Evolutionary conservation across 2,329 filamentous ascomycete species (phyloP).

Genomic region (Myrmaecium sp.): DNA sequence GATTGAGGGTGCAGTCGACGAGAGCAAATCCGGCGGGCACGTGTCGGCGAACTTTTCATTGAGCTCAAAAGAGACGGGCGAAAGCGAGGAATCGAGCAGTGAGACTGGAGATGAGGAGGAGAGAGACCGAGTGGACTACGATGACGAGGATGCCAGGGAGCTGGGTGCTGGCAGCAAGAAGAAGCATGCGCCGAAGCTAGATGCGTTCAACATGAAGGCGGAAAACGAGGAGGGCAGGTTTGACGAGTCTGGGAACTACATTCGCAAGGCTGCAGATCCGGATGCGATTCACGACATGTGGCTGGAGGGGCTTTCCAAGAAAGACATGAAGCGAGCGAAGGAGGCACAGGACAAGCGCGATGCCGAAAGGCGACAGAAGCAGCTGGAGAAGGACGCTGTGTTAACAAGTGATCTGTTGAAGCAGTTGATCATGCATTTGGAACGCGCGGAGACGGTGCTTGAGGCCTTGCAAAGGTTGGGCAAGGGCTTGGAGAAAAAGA

Average conservation of each 20-base stretch:
- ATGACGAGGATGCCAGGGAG: constrained; percentile 77
- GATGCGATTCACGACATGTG: constrained; percentile 84
- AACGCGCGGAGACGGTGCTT: constrained; percentile 68
- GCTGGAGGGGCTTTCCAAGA: constrained; percentile 84
- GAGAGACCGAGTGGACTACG: constrained; percentile 47
- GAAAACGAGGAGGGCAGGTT: constrained; percentile 90
- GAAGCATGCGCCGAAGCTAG: constrained; percentile 80
- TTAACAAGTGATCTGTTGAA: constrained; percentile 58
- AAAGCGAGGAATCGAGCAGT: constrained; percentile 36
- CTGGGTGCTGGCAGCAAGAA: constrained; percentile 82
- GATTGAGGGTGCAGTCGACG: constrained; percentile 65
- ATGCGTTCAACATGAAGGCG: constrained; percentile 84
- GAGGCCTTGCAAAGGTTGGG: constrained; percentile 75
- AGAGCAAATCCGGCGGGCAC: constrained; percentile 57
- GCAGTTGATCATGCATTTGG: constrained; percentile 53
- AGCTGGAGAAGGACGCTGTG: constrained; percentile 57
- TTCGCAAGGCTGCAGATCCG: constrained; percentile 75
- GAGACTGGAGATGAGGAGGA: constrained; percentile 45
- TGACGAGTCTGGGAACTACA: constrained; percentile 78
- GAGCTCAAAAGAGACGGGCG: constrained; percentile 31
- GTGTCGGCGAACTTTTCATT: constrained; percentile 44
- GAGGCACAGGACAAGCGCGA: constrained; percentile 78
- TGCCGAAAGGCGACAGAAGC: constrained; percentile 53
- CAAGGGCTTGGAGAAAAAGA: constrained; percentile 35
- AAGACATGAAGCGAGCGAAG: constrained; percentile 76